Conservation (phyloP, 345 rosid species). For the Brassica cretica region DNA sequence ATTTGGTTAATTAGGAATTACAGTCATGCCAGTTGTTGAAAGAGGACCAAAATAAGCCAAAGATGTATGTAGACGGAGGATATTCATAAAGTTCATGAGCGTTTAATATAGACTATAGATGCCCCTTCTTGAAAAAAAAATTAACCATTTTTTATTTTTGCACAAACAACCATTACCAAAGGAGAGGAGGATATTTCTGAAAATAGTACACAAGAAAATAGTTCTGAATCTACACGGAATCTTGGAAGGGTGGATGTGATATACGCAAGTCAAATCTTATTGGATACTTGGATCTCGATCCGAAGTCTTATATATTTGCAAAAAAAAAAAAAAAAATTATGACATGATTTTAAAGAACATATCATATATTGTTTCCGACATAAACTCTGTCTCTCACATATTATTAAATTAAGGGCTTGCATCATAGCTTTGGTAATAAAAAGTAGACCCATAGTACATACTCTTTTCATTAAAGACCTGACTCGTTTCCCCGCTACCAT, state of each 20-base stretch:
- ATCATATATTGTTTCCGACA: not conserved
- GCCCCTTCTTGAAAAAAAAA: not conserved
- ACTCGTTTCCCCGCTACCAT: no score
- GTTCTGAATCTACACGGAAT: not conserved
- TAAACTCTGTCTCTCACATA: not conserved
- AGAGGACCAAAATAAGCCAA: not conserved
- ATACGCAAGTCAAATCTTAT: no score
- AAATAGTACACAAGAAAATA: not conserved
- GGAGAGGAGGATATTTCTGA: not conserved
- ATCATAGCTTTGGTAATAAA: not conserved
- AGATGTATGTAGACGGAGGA: not conserved
- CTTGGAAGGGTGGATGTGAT: not conserved
- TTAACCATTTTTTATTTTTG: not conserved
- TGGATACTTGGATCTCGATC: no score
- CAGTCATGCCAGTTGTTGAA: not conserved
- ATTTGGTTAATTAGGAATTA: not conserved
- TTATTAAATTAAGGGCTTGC: not conserved
- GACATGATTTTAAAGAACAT: not conserved
- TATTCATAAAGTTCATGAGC: not conserved
- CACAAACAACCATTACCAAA: slow-evolving; percentile 3
- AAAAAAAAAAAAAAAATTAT: no score
- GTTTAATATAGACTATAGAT: not conserved
- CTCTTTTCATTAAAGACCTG: no score
- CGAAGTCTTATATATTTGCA: no score
- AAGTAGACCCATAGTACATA: not conserved